These are phyloP conservation scores for Sporothrix phasma DNA, from an alignment of 2,329 filamentous ascomycete genomes.

Conservation along the genomic window DNA sequence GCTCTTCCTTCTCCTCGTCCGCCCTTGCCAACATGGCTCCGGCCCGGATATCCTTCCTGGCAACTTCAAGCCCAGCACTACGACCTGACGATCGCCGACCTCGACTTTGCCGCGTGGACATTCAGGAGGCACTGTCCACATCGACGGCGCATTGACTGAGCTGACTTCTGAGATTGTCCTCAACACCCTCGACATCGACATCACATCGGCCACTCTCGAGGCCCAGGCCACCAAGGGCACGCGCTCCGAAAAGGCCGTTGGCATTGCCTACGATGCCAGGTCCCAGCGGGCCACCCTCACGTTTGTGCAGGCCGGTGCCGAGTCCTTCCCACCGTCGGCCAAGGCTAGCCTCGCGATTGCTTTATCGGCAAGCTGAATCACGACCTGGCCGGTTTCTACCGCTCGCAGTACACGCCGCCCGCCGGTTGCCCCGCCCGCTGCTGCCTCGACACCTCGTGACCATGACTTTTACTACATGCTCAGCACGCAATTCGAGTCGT, in stretches of 20 bases:
- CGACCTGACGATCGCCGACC: constrained; percentile 65
- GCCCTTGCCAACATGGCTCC: constrained; percentile 32
- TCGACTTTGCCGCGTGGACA: constrained; percentile 64
- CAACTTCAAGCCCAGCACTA: constrained; percentile 78
- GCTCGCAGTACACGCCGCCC: constrained; percentile 66
- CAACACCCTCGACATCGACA: constrained; percentile 76
- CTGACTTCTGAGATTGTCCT: constrained; percentile 67
- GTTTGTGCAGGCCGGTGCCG: constrained; percentile 51
- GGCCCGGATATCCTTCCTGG: constrained; percentile 54
- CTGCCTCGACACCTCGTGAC: constrained; percentile 68
- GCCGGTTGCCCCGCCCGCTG: constrained; percentile 46
- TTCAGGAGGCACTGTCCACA: constrained; percentile 76
- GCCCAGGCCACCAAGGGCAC: constrained; percentile 48
- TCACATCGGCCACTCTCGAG: constrained; percentile 54
- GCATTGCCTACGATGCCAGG: constrained; percentile 71
- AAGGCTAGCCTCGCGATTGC: constrained; percentile 50
- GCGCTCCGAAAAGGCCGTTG: constrained; percentile 48
- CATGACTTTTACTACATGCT: constrained; percentile 63
- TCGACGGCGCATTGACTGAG: constrained; percentile 63
- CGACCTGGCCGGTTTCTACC: constrained; percentile 96
- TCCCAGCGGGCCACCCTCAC: constrained; percentile 72
- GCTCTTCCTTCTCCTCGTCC: neutral
- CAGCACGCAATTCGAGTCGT: constrained; percentile 95
- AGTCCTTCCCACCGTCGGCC: constrained; percentile 48
- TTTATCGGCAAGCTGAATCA: constrained; percentile 79